Evolutionary conservation across 1,284 basidiomycete genomes (phyloP).

Genomic region (Cutaneotrichosporon sp.): DNA sequence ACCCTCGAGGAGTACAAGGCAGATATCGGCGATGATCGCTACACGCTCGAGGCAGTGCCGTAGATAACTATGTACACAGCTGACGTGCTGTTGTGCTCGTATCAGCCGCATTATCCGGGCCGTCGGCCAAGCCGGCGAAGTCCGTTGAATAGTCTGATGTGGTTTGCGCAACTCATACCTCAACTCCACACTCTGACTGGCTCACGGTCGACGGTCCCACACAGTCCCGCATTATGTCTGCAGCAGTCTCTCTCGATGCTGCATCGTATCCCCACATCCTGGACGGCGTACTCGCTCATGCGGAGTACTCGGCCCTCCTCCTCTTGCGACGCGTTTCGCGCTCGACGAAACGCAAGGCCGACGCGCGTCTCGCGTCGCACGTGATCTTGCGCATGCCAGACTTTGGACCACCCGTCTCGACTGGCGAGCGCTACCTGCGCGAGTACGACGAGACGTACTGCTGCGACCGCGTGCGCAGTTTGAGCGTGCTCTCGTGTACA

Average conservation of each 20-base stretch:
- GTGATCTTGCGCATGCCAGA: constrained; percentile 8
- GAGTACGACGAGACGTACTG: neutral
- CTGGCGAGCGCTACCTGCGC: neutral
- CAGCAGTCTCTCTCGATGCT: neutral
- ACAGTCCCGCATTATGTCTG: neutral
- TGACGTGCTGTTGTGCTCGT: too few relatives aligned
- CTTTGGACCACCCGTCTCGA: neutral
- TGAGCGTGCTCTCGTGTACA: neutral
- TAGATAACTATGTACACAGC: neutral
- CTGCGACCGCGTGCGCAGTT: neutral
- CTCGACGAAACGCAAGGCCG: constrained; percentile 5
- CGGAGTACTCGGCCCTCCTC: constrained; percentile 9
- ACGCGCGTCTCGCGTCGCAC: constrained; percentile 11
- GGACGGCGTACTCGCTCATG: neutral
- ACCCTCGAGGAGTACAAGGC: constrained; percentile 5
- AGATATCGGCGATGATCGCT: constrained; percentile 1
- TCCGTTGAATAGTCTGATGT: too few relatives aligned
- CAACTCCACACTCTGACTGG: too few relatives aligned
- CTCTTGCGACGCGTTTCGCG: neutral
- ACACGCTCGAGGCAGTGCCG: neutral
- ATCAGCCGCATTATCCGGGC: too few relatives aligned
- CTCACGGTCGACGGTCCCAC: neutral
- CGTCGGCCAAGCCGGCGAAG: neutral
- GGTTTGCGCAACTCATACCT: too few relatives aligned
- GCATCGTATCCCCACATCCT: constrained; percentile 3